Conservation (phyloP, 1,139 yeast genomes). For the Taphrina wiesneri region DNA sequence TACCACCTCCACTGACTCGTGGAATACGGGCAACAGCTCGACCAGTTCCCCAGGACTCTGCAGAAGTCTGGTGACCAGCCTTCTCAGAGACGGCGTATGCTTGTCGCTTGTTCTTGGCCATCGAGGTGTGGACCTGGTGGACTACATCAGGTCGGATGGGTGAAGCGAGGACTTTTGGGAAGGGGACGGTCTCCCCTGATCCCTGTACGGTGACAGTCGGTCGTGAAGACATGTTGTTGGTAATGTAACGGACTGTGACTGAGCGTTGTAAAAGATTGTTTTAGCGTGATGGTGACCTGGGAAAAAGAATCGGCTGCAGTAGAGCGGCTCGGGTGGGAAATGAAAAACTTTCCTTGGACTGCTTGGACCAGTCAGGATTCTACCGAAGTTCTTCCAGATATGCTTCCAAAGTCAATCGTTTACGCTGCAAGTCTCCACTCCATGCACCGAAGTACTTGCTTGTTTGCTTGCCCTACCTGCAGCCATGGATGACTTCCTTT, state of each 20-base stretch:
- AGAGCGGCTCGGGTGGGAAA: constrained; percentile 5
- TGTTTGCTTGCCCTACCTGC: no score
- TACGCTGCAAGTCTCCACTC: no score
- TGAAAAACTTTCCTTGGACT: constrained; percentile 10
- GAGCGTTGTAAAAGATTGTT: neutral
- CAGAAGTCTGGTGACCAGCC: constrained; percentile 99
- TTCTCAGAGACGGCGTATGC: constrained; percentile 99
- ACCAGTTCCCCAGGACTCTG: constrained; percentile 99
- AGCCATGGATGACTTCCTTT: neutral
- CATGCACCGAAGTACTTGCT: no score
- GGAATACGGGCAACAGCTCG: constrained; percentile 99
- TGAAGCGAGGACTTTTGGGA: constrained; percentile 99
- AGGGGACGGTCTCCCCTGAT: constrained; percentile 54
- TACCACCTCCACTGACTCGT: constrained; percentile 99
- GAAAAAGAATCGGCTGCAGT: constrained; percentile 1
- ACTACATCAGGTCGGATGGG: constrained; percentile 99
- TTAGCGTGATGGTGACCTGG: neutral
- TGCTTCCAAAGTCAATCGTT: neutral
- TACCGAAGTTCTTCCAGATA: neutral
- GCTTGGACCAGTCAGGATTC: neutral
- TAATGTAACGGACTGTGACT: neutral
- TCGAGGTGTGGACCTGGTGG: constrained; percentile 97
- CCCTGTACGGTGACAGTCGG: constrained; percentile 25
- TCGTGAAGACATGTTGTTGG: constrained; percentile 15
- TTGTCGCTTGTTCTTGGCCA: constrained; percentile 99